Conservation (phyloP, 805 yeast genomes). For the Komagataella ulmi region DNA sequence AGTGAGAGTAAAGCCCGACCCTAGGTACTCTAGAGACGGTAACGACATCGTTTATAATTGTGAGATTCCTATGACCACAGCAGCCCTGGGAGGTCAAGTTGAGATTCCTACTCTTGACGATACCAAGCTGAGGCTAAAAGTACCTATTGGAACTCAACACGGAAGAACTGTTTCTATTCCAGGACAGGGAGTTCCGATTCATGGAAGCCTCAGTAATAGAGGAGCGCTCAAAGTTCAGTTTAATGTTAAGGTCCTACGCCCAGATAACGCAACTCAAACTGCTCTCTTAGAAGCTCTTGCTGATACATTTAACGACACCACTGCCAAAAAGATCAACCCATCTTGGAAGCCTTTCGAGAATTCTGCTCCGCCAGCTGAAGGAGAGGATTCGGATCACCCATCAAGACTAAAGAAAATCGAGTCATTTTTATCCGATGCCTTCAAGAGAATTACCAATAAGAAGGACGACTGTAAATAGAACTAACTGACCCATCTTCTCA, state of each 20-base stretch:
- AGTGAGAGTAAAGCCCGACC: constrained; percentile 66
- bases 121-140: constrained; percentile 56
- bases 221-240: constrained; percentile 75
- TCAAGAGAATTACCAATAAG: constrained; percentile 26
- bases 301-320: constrained; percentile 69
- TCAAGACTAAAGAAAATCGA: constrained; percentile 43
- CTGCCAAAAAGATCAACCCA: constrained; percentile 61
- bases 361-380: constrained; percentile 5
- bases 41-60: constrained; percentile 53
- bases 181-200: constrained; percentile 75
- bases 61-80: constrained; percentile 85
- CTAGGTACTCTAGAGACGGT: constrained; percentile 51
- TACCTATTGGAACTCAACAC: constrained; percentile 74
- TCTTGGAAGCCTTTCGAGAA: constrained; percentile 23
- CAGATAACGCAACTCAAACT: constrained; percentile 72
- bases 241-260: constrained; percentile 58
- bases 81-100: constrained; percentile 87
- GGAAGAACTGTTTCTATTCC: constrained; percentile 68
- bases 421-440: constrained; percentile 42
- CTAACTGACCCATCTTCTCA: neutral
- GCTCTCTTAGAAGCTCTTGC: constrained; percentile 91
- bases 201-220: constrained; percentile 26
- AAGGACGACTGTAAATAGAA: constrained; percentile 5
- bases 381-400: constrained; percentile 20
- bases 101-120: constrained; percentile 84